These are phyloP conservation scores for Arthrobotrys musiformis DNA, from an alignment of 2,329 filamentous ascomycete genomes.

Conservation along the genomic window DNA sequence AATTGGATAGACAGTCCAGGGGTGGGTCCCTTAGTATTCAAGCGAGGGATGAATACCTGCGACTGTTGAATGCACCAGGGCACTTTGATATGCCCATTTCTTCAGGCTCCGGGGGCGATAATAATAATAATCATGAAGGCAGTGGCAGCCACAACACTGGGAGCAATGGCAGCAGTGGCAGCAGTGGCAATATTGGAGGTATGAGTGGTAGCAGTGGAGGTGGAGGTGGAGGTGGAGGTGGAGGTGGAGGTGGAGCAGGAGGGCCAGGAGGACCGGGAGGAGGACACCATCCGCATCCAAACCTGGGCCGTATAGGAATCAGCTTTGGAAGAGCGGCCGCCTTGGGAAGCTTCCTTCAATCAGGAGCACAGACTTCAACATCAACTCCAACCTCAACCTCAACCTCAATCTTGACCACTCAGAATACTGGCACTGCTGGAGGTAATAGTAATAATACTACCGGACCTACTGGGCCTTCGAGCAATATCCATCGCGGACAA, in stretches of 20 bases:
- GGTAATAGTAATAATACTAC: no score
- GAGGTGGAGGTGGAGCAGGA: background rate
- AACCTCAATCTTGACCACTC: no score
- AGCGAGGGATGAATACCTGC: constrained; percentile 46
- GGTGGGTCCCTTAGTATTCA: constrained; percentile 24
- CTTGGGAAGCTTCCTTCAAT: constrained; percentile 41
- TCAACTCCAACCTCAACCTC: no score
- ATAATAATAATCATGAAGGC: background rate
- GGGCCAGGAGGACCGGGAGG: no score
- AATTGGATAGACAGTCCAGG: constrained; percentile 51
- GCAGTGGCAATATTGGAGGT: background rate
- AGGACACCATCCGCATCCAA: constrained; percentile 1
- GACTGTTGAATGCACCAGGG: constrained; percentile 29
- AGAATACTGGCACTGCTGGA: no score
- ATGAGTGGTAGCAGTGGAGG: background rate
- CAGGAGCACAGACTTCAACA: constrained; percentile 8
- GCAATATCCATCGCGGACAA: constrained; percentile 6
- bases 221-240: background rate
- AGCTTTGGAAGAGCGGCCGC: constrained; percentile 38
- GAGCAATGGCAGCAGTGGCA: background rate
- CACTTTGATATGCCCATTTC: constrained; percentile 37
- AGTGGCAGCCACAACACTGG: constrained; percentile 5
- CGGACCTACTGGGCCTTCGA: background rate
- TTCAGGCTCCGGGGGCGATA: background rate
- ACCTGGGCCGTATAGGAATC: constrained; percentile 37